Conservation (phyloP, 352 stramenopile species). For the Phytophthora citricola region DNA sequence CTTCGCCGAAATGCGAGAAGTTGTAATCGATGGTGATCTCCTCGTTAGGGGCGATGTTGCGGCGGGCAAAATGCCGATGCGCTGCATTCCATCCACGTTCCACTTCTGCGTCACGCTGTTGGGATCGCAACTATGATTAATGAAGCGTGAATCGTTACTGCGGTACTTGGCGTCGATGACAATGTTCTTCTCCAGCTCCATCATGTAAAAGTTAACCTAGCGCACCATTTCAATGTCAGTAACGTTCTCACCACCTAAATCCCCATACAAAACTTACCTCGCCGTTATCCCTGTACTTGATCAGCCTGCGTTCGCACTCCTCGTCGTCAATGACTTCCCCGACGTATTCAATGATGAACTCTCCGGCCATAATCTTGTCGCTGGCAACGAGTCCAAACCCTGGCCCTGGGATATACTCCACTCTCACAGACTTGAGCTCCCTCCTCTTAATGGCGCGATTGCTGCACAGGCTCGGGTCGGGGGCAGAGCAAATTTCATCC, state of each 20-base stretch:
- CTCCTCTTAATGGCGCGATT: constrained; percentile 79
- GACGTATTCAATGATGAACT: constrained; percentile 95
- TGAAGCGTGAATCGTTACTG: constrained; percentile 95
- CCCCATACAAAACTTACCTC: constrained; percentile 40
- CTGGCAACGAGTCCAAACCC: constrained; percentile 92
- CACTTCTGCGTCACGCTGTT: constrained; percentile 96
- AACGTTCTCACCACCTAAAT: no score
- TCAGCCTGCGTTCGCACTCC: constrained; percentile 72
- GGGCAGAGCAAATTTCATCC: constrained; percentile 77
- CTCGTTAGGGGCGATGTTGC: constrained; percentile 59
- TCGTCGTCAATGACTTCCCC: constrained; percentile 93
- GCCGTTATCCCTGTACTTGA: constrained; percentile 60
- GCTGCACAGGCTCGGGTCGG: constrained; percentile 66
- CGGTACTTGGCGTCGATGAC: constrained; percentile 88
- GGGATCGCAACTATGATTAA: constrained; percentile 96
- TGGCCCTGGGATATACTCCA: constrained; percentile 82
- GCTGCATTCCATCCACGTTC: constrained; percentile 76
- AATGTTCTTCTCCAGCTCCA: constrained; percentile 87
- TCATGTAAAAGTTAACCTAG: constrained; percentile 88
- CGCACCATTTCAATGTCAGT: not conserved
- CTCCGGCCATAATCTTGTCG: constrained; percentile 73
- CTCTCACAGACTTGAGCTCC: constrained; percentile 67
- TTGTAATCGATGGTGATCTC: constrained; percentile 91
- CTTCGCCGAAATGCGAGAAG: constrained; percentile 84
- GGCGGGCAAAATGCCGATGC: constrained; percentile 81